These are phyloP conservation scores for Rostrohypoxylon terebratum DNA, from an alignment of 495 filamentous ascomycete genomes.

Conservation along the genomic window DNA sequence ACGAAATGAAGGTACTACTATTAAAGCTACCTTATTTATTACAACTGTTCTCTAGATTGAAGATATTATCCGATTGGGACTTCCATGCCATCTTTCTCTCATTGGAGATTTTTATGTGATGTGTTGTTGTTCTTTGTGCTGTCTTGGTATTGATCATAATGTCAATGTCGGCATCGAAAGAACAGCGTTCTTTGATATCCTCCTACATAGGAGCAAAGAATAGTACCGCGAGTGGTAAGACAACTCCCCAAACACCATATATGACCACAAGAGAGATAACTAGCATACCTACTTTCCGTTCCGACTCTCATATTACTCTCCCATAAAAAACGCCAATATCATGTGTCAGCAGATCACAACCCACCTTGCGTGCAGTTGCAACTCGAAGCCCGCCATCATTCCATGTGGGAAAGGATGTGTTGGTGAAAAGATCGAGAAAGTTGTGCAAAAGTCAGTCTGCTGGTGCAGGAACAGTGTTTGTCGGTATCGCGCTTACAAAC, in stretches of 20 bases:
- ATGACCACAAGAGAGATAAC: background rate
- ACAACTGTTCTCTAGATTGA: background rate
- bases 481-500: constrained; percentile 27
- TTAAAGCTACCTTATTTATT: background rate
- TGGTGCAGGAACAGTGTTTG: constrained; percentile 28
- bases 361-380: constrained; percentile 22
- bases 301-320: too few relatives aligned
- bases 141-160: background rate
- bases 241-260: background rate
- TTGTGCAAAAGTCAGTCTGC: constrained; percentile 15
- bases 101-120: too few relatives aligned
- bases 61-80: background rate
- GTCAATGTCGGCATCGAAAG: background rate
- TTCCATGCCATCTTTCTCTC: too few relatives aligned
- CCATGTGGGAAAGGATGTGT: background rate
- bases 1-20: background rate
- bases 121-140: background rate
- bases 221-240: background rate
- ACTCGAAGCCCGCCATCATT: background rate
- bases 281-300: too few relatives aligned
- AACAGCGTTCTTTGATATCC: background rate
- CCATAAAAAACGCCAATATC: background rate
- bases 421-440: background rate
- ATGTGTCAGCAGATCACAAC: constrained; percentile 23
- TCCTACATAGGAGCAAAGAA: background rate